phyloP scores from a whole-genome alignment of 768 basidiomycete genomes.

The Termitomyces sp. region DNA sequence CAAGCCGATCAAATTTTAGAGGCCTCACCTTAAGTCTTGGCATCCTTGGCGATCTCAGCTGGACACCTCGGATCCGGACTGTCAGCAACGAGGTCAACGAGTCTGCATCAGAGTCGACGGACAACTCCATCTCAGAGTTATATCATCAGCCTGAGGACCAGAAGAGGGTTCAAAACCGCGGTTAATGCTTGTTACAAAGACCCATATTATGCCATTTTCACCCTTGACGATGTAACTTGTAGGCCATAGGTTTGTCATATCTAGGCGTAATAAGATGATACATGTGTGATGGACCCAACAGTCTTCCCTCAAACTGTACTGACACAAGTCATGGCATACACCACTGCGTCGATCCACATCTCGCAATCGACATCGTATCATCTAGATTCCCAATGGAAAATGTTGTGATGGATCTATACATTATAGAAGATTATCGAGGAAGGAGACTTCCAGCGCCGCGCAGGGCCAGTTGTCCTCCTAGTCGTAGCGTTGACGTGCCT shows the following conservation, averaged over 20 bases:
- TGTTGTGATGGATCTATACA: neutral
- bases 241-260: neutral
- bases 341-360: no score
- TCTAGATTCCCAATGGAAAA: neutral
- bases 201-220: neutral
- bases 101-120: neutral
- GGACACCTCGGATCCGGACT: neutral
- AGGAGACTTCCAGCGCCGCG: constrained; percentile 81
- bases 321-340: neutral
- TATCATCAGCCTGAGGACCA: neutral
- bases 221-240: no score
- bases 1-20: no score
- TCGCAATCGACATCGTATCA: neutral
- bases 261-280: neutral
- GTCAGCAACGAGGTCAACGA: neutral
- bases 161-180: neutral
- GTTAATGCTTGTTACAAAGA: neutral
- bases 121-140: neutral
- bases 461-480: constrained; percentile 76
- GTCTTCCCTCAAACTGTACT: neutral
- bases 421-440: constrained; percentile 46
- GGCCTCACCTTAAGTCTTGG: neutral
- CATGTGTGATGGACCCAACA: neutral
- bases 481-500: constrained; percentile 70
- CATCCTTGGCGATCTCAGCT: neutral